These are phyloP conservation scores for Spathaspora boniae DNA, from an alignment of 805 yeast genomes.

Conservation along the genomic window DNA sequence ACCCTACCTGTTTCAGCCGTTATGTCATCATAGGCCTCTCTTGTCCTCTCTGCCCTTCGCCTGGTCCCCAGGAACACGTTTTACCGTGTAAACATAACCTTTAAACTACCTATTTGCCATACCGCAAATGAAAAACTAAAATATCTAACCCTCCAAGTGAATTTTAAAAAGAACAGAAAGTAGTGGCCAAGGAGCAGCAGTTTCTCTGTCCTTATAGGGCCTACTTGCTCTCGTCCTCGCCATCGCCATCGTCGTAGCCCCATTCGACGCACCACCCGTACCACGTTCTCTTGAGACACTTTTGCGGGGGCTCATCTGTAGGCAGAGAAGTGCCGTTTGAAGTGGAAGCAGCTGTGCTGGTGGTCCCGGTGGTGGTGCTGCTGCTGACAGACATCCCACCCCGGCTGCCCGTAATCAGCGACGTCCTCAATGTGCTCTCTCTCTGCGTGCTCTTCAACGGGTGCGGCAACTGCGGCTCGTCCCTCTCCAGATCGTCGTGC, in stretches of 20 bases:
- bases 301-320: constrained; percentile 30
- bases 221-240: constrained; percentile 4
- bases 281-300: constrained; percentile 59
- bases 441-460: constrained; percentile 27
- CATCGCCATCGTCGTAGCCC: constrained; percentile 30
- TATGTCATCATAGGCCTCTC: no score
- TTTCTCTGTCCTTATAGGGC: not conserved
- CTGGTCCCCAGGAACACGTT: no score
- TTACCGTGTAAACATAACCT: no score
- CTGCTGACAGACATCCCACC: constrained; percentile 9
- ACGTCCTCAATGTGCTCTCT: constrained; percentile 1
- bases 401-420: constrained; percentile 5
- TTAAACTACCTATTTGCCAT: no score
- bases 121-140: no score
- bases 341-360: constrained; percentile 4
- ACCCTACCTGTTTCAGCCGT: no score
- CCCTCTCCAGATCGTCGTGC: constrained; percentile 39
- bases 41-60: no score
- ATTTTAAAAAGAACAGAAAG: no score
- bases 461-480: constrained; percentile 36
- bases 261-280: constrained; percentile 60
- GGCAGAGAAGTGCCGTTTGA: constrained; percentile 12
- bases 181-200: no score
- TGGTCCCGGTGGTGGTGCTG: constrained; percentile 14
- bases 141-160: no score